Base-by-base conservation (phyloP, 2,329 filamentous ascomycete species). In the Thelonectria discophora region DNA sequence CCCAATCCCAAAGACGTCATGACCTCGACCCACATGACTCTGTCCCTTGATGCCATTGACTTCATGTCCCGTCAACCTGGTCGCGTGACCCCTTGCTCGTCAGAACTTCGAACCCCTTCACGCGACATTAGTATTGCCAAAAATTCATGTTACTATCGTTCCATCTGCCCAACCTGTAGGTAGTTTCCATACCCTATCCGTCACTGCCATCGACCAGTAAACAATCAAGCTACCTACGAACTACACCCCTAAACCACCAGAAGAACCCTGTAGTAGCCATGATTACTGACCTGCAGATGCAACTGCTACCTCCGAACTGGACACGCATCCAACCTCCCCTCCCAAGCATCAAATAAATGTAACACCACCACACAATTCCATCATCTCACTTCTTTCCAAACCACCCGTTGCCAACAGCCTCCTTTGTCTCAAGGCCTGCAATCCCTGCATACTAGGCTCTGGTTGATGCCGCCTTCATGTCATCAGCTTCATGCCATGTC, bases 321-420 rank as follows among this genome's bases (percentile, higher is more conserved):
- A 21, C 27, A 47, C 21, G 15, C 67, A 70, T 70, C 69, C 69
- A 72, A 72, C 60, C 65, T 37, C 61, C 40, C 53, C 53, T 48
- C 49, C 60, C 60, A 63, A 63, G 60, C 62, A 62, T 60, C 34
- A 47, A 60, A 57, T 39, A 59, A 63, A 60, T 64, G 60, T 63
- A 56, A 64, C 6, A 46, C 62, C 30, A 45, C 50, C 62, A 55
- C 54, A 57, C 46, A 60, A 47, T 37, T 63, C 57, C 60, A 50
- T 57, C 61, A 47, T 39, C 54, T 20, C 39, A 30, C 43, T 51
- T 60, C 43, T 69, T 69, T 65, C 68, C 63, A 68, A 70, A 48
- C 59, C 52, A 47, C 24, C 50, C 34, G 42, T 56, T 34, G 37
- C 34, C 34, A 37, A 37, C 2, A 9, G 11, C 12, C 34, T 20